These are phyloP conservation scores for Chytriomyces sp. DNA, from an alignment of 192 early-diverging fungal species.

Conservation along the genomic window DNA sequence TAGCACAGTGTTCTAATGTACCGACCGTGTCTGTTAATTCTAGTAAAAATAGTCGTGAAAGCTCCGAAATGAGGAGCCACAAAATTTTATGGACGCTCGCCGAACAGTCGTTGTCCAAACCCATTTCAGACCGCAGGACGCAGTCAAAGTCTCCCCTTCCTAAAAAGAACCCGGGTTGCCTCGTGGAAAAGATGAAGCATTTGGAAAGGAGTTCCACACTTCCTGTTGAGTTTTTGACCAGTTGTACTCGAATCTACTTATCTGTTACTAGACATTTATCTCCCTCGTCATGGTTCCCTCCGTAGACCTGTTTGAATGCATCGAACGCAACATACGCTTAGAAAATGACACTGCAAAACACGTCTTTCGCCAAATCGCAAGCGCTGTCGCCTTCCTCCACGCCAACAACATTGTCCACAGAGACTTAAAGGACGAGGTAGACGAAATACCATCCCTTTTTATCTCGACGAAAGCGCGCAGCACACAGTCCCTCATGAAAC, in stretches of 20 bases:
- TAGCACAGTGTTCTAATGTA: too few species aligned
- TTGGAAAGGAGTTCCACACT: too few species aligned
- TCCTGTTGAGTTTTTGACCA: too few species aligned
- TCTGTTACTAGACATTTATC: slow-evolving; percentile 2
- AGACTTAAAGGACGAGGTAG: slow-evolving; percentile 60
- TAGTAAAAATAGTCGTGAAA: too few species aligned
- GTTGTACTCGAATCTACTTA: background rate
- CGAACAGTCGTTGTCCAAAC: too few species aligned
- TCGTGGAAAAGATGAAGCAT: too few species aligned
- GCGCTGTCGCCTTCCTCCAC: slow-evolving; percentile 48
- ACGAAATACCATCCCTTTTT: background rate
- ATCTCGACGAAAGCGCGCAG: background rate
- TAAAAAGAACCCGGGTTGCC: too few species aligned
- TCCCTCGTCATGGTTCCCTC: slow-evolving; percentile 28
- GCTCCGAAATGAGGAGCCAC: too few species aligned
- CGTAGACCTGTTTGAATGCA: slow-evolving; percentile 60
- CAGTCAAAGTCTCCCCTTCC: too few species aligned
- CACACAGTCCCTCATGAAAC: background rate
- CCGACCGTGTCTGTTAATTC: too few species aligned
- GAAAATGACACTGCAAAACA: slow-evolving; percentile 34
- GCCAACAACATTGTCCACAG: slow-evolving; percentile 49
- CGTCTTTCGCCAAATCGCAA: slow-evolving; percentile 50
- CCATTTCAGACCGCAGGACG: too few species aligned
- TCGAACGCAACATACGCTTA: slow-evolving; percentile 48
- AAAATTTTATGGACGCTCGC: too few species aligned